Evolutionary conservation across 2,329 filamentous ascomycete genomes (phyloP).

Genomic region (Leptographium galeiforme): DNA sequence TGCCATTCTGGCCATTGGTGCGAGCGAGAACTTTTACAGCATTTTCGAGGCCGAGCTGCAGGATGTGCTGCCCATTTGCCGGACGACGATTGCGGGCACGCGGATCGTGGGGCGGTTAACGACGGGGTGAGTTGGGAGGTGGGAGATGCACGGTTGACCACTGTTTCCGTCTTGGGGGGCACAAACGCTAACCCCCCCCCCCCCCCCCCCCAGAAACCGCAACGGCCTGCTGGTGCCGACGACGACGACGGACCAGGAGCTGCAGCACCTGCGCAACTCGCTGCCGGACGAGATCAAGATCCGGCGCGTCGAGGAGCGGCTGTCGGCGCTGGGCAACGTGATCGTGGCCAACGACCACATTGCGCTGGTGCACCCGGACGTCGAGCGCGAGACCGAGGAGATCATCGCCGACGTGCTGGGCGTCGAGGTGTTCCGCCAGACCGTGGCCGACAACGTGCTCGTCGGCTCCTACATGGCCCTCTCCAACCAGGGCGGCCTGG

Average conservation of each 20-base stretch:
- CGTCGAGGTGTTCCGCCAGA: conserved; percentile 85
- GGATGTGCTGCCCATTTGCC: conserved; percentile 93
- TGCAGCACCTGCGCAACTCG: conserved; percentile 91
- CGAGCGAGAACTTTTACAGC: conserved; percentile 98
- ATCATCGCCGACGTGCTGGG: conserved; percentile 91
- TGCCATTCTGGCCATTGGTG: conserved; percentile 84
- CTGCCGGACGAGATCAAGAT: conserved; percentile 87
- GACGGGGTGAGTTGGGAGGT: conserved; percentile 58
- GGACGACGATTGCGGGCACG: conserved; percentile 91
- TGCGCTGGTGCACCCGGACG: conserved; percentile 86
- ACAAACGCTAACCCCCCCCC: too few relatives aligned
- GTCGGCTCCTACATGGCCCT: conserved; percentile 95
- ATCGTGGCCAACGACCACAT: conserved; percentile 96
- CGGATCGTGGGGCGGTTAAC: conserved; percentile 93
- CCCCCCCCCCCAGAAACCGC: conserved; percentile 86
- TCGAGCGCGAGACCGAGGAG: conserved; percentile 96
- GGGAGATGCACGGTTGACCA: too few relatives aligned
- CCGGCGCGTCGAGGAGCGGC: conserved; percentile 91
- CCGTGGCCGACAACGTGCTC: conserved; percentile 91
- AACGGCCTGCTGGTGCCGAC: conserved; percentile 94
- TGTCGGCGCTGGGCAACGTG: conserved; percentile 92
- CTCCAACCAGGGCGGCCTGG: conserved; percentile 89
- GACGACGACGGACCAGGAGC: conserved; percentile 91
- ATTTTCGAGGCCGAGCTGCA: conserved; percentile 96
- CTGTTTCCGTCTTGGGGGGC: too few relatives aligned